A percentile compares a stretch with the other conserved stretches of the same genome.
Evolutionary conservation across 306 rosid genomes (phyloP).

Genomic region (Vigna mungo): DNA sequence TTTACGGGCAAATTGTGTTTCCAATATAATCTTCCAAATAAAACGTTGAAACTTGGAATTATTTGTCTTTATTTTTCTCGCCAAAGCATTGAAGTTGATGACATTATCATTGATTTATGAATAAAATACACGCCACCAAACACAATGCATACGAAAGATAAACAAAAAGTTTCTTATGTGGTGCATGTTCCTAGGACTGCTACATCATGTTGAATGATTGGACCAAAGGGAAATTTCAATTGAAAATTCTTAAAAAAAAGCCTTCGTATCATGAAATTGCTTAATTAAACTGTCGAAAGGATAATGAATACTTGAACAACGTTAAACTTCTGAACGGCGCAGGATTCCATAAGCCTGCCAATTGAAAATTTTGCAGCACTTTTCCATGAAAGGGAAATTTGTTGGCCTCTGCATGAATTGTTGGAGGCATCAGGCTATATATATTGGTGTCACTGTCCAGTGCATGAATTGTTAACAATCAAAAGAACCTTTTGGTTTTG

Average conservation of each 20-base stretch:
- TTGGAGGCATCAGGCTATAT: not conserved
- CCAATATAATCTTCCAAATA: slow-evolving; percentile 19
- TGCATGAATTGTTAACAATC: not conserved
- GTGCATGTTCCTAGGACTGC: slow-evolving; percentile 23
- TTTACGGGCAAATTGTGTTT: not conserved
- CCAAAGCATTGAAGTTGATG: not conserved
- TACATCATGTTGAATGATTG: slow-evolving; percentile 27
- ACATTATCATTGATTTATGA: slow-evolving; percentile 13
- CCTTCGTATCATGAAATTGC: not conserved
- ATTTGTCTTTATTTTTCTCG: slow-evolving; percentile 4
- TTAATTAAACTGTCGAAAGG: slow-evolving; percentile 8
- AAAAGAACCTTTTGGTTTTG: not conserved
- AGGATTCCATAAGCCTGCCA: slow-evolving; percentile 5
- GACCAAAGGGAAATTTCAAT: slow-evolving; percentile 11
- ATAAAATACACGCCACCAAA: slow-evolving; percentile 6
- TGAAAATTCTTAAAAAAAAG: not conserved
- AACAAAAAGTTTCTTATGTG: not conserved
- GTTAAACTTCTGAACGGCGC: slow-evolving; percentile 10
- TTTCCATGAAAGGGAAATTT: slow-evolving; percentile 5
- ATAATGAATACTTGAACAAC: slow-evolving; percentile 18
- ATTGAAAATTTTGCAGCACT: slow-evolving; percentile 6
- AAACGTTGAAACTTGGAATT: not conserved
- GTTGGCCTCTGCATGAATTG: slow-evolving; percentile 14
- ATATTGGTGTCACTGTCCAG: not conserved
- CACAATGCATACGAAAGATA: not conserved